Base-by-base conservation (phyloP, 163 green algal species). In the Smithsoniella earleae region DNA sequence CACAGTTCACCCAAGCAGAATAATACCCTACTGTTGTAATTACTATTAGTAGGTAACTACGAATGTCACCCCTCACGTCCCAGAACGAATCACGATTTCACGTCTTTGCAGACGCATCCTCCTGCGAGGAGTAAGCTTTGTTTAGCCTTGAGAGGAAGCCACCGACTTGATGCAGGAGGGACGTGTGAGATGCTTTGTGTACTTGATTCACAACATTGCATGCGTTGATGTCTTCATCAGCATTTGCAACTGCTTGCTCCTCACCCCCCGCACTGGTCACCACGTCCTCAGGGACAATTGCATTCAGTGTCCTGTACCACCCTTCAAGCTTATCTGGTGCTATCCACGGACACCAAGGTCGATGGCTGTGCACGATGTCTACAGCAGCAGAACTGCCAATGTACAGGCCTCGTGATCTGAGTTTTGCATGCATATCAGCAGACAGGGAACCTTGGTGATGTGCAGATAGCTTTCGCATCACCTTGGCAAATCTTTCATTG, bases 301-400 rank as follows among this genome's bases (percentile, higher is more conserved):
- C 58, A 34, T 69, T 69, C 25, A 69, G 25, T 40, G 58, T 36
- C 3, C 58, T 30, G 8, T 36, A 31, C 58, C 58, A 69, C 3
- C 58, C 58, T 33, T 69, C 58, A 16, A 69, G 27, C 1, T 36
- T 16, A 6, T 69, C 58, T n/a, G 58, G 58, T 43, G 34, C 31
- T 0, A 69, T 33, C 58, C 58, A 69, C 1, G 58, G 58, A 31
- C 58, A 69, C 58, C 58, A 69, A n/a, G 58, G 5, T 69, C 58
- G 6, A 13, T 69, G 58, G 6, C 58, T 33, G 20, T 69, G 58
- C 16, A 69, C 58, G 34, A 69, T 69, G 3, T 69, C 58, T 33
- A 69, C 5, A n/a, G 58, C 20, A 43, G 18, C 58, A 4, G 31
- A n/a, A 4, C 25, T 34, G n/a, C 58, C 31, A 3, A 38, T 33